These are phyloP conservation scores for Chlorella variabilis DNA, from an alignment of 163 green algal species.

Conservation along the genomic window DNA sequence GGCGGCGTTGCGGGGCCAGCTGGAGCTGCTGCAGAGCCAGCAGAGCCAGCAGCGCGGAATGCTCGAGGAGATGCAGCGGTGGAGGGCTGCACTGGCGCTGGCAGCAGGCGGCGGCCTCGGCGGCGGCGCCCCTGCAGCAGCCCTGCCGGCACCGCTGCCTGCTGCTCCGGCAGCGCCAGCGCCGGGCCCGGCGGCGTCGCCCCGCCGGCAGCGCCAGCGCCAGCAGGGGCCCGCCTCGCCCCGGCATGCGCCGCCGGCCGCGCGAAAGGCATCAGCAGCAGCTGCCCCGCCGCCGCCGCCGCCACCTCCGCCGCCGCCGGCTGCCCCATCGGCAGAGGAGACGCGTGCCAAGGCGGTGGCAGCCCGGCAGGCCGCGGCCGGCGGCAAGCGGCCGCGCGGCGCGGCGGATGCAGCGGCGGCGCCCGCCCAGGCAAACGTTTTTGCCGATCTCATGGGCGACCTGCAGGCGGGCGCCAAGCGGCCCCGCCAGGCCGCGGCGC, in stretches of 20 bases:
- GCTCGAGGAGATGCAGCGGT: conserved; percentile 7
- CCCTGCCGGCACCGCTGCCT: background rate
- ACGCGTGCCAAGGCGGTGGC: background rate
- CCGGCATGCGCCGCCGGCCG: background rate
- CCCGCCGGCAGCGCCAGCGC: background rate
- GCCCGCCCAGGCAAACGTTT: background rate
- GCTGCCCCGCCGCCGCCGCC: background rate
- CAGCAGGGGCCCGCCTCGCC: background rate
- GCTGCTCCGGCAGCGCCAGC: too few species aligned
- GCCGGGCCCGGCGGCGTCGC: too few species aligned
- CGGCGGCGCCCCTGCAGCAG: background rate
- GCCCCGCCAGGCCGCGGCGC: background rate
- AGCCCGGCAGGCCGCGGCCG: background rate
- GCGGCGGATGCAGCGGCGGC: background rate
- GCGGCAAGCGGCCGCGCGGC: background rate
- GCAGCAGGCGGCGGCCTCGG: background rate
- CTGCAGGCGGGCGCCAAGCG: background rate
- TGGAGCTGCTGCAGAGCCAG: conserved; percentile 1
- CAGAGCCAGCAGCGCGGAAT: background rate
- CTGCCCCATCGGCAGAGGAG: background rate
- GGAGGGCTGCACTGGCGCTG: conserved; percentile 12
- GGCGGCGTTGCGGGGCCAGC: background rate
- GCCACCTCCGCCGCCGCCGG: background rate
- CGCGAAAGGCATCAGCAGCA: background rate
- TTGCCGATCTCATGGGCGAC: background rate